Conservation (phyloP, 352 stramenopile species). For the Phytophthora crassamura region DNA sequence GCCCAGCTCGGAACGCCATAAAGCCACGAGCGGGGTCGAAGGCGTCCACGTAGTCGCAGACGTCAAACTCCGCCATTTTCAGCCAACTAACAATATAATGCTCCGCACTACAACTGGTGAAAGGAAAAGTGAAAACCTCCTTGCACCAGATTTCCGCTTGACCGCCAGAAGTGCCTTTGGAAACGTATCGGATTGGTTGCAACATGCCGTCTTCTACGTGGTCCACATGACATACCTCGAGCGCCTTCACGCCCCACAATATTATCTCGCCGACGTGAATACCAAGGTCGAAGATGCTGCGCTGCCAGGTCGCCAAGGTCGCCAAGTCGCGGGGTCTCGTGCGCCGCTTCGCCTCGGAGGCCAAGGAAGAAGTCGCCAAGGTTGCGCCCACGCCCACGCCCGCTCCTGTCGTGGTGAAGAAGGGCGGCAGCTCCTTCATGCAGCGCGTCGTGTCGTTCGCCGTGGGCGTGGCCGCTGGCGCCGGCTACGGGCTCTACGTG, state of each 20-base stretch:
- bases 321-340: constrained; percentile 38
- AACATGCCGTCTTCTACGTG: not conserved
- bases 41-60: constrained; percentile 4
- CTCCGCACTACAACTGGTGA: not conserved
- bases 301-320: constrained; percentile 35
- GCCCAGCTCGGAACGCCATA: constrained; percentile 11
- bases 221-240: no score
- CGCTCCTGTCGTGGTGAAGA: constrained; percentile 46
- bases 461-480: constrained; percentile 69
- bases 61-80: not conserved
- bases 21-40: not conserved
- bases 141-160: constrained; percentile 8
- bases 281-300: constrained; percentile 36
- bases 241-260: constrained; percentile 29
- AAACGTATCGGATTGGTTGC: not conserved
- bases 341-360: constrained; percentile 67
- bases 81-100: not conserved
- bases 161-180: not conserved
- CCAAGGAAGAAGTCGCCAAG: constrained; percentile 47
- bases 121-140: constrained; percentile 5
- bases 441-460: constrained; percentile 77
- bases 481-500: constrained; percentile 72
- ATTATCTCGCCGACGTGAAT: constrained; percentile 30
- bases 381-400: constrained; percentile 27
- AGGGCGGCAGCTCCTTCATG: constrained; percentile 70